A percentile compares a stretch with the other conserved stretches of the same genome.
These are phyloP conservation scores for Stemphylium vesicarium DNA, from an alignment of 2,329 filamentous ascomycete genomes.

Conservation along the genomic window DNA sequence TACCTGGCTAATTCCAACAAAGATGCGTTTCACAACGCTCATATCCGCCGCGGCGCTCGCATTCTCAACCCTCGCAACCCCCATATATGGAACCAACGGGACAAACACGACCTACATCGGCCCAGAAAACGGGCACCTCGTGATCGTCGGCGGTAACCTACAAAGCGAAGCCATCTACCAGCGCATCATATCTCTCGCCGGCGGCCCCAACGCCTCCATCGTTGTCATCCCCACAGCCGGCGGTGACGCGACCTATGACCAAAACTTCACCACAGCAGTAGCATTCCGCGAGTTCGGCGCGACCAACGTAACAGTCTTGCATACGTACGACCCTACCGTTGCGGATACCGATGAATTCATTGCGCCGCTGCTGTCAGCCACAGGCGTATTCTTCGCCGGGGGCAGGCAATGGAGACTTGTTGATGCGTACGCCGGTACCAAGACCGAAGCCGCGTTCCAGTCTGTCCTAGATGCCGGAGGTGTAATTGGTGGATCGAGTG, in stretches of 20 bases:
- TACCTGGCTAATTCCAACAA: background rate
- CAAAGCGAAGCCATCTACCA: constrained; percentile 32
- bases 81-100: background rate
- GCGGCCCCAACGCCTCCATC: constrained; percentile 28
- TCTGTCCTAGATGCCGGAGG: constrained; percentile 27
- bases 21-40: constrained; percentile 16
- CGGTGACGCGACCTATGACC: constrained; percentile 28
- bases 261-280: constrained; percentile 27
- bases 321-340: constrained; percentile 32
- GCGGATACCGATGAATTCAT: constrained; percentile 32
- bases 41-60: constrained; percentile 11
- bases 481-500: constrained; percentile 31
- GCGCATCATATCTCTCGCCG: constrained; percentile 34
- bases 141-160: constrained; percentile 34
- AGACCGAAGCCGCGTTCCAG: constrained; percentile 28
- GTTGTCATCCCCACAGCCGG: constrained; percentile 34
- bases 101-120: constrained; percentile 28
- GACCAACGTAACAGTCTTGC: constrained; percentile 31
- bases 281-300: constrained; percentile 26
- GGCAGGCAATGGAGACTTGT: constrained; percentile 35
- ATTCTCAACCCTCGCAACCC: constrained; percentile 13
- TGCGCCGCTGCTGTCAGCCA: constrained; percentile 26
- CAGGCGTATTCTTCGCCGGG: constrained; percentile 33
- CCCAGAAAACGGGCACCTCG: constrained; percentile 31
- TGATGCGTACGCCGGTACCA: constrained; percentile 34